These are phyloP conservation scores for Wickerhamiella hasegawae DNA, from an alignment of 805 yeast species.

Conservation along the genomic window DNA sequence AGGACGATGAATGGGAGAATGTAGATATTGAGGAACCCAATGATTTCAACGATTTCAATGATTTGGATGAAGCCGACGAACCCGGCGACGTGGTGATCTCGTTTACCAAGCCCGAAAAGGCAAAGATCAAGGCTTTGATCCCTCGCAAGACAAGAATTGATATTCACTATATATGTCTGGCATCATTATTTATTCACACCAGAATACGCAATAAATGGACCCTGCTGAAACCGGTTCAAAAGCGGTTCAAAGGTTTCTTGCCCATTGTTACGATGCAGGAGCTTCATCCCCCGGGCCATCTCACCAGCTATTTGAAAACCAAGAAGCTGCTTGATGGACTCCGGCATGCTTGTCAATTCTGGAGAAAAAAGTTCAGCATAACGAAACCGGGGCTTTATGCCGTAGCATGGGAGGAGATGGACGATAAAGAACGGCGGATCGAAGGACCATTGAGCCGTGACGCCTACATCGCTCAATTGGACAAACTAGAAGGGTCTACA, in stretches of 20 bases:
- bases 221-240: constrained; percentile 29
- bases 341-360: constrained; percentile 45
- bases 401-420: constrained; percentile 35
- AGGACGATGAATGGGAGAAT: constrained; percentile 16
- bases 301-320: constrained; percentile 34
- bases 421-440: constrained; percentile 11
- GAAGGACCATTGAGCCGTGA: constrained; percentile 20
- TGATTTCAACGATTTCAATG: not conserved
- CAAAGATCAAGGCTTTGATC: not conserved
- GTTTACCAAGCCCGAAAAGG: not conserved
- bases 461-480: constrained; percentile 30
- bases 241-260: constrained; percentile 28
- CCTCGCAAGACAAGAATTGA: not conserved
- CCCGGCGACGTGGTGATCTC: constrained; percentile 1
- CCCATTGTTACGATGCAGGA: constrained; percentile 33
- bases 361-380: constrained; percentile 40
- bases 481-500: constrained; percentile 44
- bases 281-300: constrained; percentile 31
- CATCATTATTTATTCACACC: constrained; percentile 36
- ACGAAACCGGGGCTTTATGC: constrained; percentile 25
- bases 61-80: not conserved
- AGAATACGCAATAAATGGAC: constrained; percentile 61
- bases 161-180: constrained; percentile 3
- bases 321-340: constrained; percentile 63
- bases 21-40: constrained; percentile 10